Evolutionary conservation across 345 rosid species (phyloP), one percentile per base, ranked within the genome.

Genomic region (Limnanthes douglasii): DNA sequence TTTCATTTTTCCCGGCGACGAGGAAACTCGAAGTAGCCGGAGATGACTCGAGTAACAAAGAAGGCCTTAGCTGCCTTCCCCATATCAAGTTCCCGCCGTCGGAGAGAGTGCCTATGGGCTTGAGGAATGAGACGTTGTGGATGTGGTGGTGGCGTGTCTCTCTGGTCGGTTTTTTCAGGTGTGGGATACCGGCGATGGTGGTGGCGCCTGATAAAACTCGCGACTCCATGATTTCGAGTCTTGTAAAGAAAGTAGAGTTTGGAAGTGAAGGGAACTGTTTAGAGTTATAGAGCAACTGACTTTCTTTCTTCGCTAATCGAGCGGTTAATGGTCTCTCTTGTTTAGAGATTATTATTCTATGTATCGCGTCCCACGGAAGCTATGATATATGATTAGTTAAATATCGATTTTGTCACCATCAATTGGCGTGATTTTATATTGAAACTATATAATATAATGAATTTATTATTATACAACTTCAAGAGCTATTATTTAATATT

Each of bases 41-140:
- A 14, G 57, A 39, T 46, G 47, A 46, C 31, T 79, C 90, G 17
- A 74, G 65, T 3, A 81, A 67, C 39, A 75, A 63, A 33, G 74
- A 50, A 4, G 94, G 82, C 35, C 92, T 69, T 15, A 82, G 85
- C 48, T 86, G 93, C 64, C 85, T 71, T 18, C 97, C 82, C 66
- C 79, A 82, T 13, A 86, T 63, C 31, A 78, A 11, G 56, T 78
- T 86, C 41, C 72, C 85, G 39, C 84, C 88, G 11, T 75, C 84
- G n/a, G 72, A 66, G 40, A 70, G 54, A 16, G 69, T 33, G 32
- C 75, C 78, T 31, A 66, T 61, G 18, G 71, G 67, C 53, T 54
- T 76, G 18, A 56, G 46, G 39, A 49, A 40, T 51, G 52, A 41
- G 25, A 50, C 34, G 8, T 22, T 40, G 21, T 46, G 53, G 39